Percentiles rank a stretch among this genome's conserved stretches.
Evolutionary conservation across 768 basidiomycete species (phyloP).

Genomic region (Austroboletus festivus): DNA sequence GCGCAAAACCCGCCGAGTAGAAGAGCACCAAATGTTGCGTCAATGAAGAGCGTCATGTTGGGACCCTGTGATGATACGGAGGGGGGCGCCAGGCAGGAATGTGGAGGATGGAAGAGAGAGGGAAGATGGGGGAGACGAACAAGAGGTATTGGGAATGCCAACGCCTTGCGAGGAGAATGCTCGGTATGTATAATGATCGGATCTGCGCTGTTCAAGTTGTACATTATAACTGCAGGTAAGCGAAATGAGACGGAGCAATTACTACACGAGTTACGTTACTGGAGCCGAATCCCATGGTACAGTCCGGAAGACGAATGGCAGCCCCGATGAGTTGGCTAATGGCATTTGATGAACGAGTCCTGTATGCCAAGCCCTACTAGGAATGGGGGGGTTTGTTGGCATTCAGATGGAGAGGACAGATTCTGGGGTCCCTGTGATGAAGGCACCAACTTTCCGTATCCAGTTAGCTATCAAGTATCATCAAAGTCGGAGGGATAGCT

Average conservation of each 20-base stretch:
- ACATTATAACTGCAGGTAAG: not conserved
- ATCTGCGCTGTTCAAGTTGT: no score
- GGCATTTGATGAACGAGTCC: not conserved
- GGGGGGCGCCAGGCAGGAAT: not conserved
- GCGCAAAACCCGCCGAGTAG: slow-evolving; percentile 31
- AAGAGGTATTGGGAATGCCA: slow-evolving; percentile 1
- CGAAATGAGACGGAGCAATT: not conserved
- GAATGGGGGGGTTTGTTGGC: no score
- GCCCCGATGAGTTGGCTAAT: not conserved
- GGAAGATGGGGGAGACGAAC: not conserved
- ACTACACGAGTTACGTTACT: not conserved
- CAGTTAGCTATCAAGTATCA: no score
- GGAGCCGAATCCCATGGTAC: no score
- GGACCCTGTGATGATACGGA: not conserved
- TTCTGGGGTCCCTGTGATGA: no score
- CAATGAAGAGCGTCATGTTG: slow-evolving; percentile 13
- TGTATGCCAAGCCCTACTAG: not conserved
- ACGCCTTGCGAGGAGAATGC: no score
- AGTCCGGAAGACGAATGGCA: no score
- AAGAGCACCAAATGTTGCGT: slow-evolving; percentile 27
- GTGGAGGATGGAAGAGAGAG: not conserved
- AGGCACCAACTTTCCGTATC: no score
- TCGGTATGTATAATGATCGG: not conserved
- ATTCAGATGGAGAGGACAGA: no score
- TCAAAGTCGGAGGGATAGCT: no score